Evolutionary conservation across 2,329 filamentous ascomycete genomes (phyloP), one percentile per base, ranked within the genome.

Genomic region (Pseudogymnoascus sp.): DNA sequence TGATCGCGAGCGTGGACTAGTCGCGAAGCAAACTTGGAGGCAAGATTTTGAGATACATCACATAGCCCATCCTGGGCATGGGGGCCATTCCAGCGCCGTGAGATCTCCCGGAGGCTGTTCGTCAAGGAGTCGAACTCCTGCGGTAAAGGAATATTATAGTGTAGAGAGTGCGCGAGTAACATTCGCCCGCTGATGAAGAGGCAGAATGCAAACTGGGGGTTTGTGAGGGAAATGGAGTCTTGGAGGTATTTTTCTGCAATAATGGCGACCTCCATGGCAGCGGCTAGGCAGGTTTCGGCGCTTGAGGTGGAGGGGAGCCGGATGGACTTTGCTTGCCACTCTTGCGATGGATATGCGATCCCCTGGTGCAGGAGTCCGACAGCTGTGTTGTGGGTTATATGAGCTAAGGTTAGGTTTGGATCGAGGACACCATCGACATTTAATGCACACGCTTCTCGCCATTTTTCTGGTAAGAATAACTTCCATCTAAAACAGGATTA

Each of bases 71-170:
- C 24, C 4, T 59, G 50, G 6, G 40, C 65, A 31, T 68, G 67
- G 13, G 67, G 65, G 4, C 74, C 74, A 56, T 72, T 72, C 74
- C 75, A 77, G n/a, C 76, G 70, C 4, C 68, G 66, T 0, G 76
- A 74, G 5, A 79, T 76, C 19, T 75, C 73, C 4, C 68, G 64
- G 0, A 78, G 68, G 16, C 73, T 74, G 2, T 65, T 63, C 2
- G 76, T 69, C 1, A 78, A 62, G 0, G 70, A 72, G 13, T 75
- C 70, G 16, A 78, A 72, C 3, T 72, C 73, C 0, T 63, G 60
- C 0, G 72, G 64, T 1, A 77, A 64, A 2, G 68, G 42, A 0
- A 72, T 66, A 13, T 65, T 64, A 62, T 75, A 72, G 64, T 76
- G 73, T n/a, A 67, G 64, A 4, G 72, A 67, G 63, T 77, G 75